Base-by-base conservation (phyloP, 2,329 filamentous ascomycete species). In the Alternaria sp. region DNA sequence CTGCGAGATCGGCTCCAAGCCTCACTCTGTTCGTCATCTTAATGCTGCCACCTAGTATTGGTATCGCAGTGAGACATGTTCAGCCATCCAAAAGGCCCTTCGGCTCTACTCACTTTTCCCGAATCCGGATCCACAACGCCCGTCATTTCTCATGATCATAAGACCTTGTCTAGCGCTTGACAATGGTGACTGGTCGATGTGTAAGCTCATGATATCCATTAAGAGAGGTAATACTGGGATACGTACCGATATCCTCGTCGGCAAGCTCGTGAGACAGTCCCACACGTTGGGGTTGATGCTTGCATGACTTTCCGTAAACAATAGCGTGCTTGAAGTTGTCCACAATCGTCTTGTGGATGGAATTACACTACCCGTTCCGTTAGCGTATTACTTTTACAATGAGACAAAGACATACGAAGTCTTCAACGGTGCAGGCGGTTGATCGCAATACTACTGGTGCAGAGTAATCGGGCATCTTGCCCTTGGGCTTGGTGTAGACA, bases 401-500 rank as follows among this genome's bases (percentile, higher is more conserved):
- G 51, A 57, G 52, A 49, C 51, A 61, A 64, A 46, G 65, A 86
- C 93, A 84, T 86, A 97, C 93, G 79, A 99, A 99, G 77, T 98
- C 95, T 80, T 99, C 95, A 42, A 99, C 88, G 2, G 93, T 98
- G 78, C 90, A 96, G 68, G 88, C 89, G 51, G 84, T 88, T 65
- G 90, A 86, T 72, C 91, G 89, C 67, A 99, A 83, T 71, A 99
- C 95, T 36, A 99, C 95, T 50, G 95, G 95, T 51, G 90, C 83
- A 58, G 88, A 88, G 80, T 99, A 99, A 79, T 99, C 95, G 14
- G 95, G 95, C 79, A 92, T 84, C 78, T 89, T 92, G 63, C 95
- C 95, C 83, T 99, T 98, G 61, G 95, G 95, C 82, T 99, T 99
- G 57, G 95, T 99, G 82, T 99, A 99, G 44, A 99, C 90, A 71